phyloP scores from a whole-genome alignment of 495 filamentous ascomycete genomes.

The Penicillium argentinense region DNA sequence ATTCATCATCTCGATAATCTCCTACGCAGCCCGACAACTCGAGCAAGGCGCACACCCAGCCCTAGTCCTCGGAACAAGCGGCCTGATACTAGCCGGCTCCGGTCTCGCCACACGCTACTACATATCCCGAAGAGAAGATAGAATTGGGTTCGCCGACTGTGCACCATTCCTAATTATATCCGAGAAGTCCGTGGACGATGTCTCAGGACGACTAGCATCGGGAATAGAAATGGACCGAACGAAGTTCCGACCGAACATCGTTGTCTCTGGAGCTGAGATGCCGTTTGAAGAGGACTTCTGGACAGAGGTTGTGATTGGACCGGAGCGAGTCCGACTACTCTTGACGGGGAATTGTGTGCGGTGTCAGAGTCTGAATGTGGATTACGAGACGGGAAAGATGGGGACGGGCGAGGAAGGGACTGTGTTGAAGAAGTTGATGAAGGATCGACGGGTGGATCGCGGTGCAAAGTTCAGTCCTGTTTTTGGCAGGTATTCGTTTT shows the following conservation, averaged over 20 bases:
- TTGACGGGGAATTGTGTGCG: conserved; percentile 80
- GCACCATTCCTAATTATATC: conserved; percentile 76
- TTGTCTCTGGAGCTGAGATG: conserved; percentile 58
- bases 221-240: conserved; percentile 64
- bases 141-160: conserved; percentile 77
- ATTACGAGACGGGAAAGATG: conserved; percentile 71
- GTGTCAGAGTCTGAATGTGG: conserved; percentile 78
- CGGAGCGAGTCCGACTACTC: conserved; percentile 40
- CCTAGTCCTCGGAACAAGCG: no score
- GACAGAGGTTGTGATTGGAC: conserved; percentile 57
- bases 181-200: conserved; percentile 64
- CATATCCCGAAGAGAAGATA: no score
- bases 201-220: conserved; percentile 58
- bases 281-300: conserved; percentile 89
- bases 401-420: conserved; percentile 62
- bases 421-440: conserved; percentile 75
- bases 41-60: no score
- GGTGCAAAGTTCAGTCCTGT: conserved; percentile 75
- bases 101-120: no score
- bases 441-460: conserved; percentile 72
- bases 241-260: conserved; percentile 85
- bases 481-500: conserved; percentile 81
- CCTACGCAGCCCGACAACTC: no score
- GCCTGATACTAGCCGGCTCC: no score
- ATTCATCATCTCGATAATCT: no score